phyloP scores from a whole-genome alignment of 1,284 basidiomycete genomes.

The Cronartium quercuum region DNA sequence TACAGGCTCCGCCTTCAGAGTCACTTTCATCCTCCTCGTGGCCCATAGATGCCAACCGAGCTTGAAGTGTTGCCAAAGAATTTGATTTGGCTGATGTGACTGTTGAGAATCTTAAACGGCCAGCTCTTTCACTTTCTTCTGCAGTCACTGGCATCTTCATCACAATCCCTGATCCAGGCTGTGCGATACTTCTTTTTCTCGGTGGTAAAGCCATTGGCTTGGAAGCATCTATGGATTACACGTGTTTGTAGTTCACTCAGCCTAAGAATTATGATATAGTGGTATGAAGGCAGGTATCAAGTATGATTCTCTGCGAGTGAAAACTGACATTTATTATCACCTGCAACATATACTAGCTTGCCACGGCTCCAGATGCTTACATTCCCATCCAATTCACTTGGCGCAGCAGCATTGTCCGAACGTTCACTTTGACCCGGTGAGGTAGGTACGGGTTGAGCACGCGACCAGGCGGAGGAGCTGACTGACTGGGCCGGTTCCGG shows the following conservation, averaged over 20 bases:
- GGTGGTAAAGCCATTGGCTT: conserved; percentile 1
- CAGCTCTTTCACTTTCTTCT: neutral
- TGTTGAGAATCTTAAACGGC: neutral
- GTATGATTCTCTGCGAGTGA: neutral
- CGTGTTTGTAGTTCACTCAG: neutral
- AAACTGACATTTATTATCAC: conserved; percentile 30
- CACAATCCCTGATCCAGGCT: neutral
- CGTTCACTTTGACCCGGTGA: conserved; percentile 17
- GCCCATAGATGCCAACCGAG: neutral
- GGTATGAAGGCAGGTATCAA: no score
- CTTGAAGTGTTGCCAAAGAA: neutral
- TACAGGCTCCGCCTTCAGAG: neutral
- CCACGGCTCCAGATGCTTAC: conserved; percentile 37
- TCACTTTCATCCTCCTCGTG: neutral
- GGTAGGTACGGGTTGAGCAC: conserved; percentile 11
- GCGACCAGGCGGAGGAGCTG: conserved; percentile 30
- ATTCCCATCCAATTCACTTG: neutral
- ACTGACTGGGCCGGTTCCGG: neutral
- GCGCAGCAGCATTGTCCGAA: neutral
- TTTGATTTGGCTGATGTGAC: neutral
- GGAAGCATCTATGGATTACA: neutral
- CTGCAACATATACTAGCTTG: conserved; percentile 35
- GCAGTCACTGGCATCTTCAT: conserved; percentile 1
- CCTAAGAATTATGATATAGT: no score
- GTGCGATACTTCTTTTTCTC: conserved; percentile 1